These are phyloP conservation scores for Physcia stellaris DNA, from an alignment of 495 filamentous ascomycete genomes.

Conservation along the genomic window DNA sequence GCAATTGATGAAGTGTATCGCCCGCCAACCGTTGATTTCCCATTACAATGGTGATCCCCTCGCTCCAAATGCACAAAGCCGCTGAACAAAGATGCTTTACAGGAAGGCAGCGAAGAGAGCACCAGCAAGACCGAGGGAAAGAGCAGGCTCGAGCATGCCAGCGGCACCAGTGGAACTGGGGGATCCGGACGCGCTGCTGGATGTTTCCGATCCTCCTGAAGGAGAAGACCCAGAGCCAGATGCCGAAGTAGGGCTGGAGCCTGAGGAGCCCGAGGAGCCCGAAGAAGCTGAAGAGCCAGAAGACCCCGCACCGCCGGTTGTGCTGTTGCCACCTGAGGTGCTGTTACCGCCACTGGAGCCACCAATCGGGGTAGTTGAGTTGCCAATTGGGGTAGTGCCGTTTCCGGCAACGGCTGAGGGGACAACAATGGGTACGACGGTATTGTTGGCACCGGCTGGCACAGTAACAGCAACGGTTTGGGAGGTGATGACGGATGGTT, in stretches of 20 bases:
- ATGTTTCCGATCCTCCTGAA: neutral
- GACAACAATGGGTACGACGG: no score
- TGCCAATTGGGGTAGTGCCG: no score
- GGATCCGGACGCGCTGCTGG: neutral
- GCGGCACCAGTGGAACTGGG: neutral
- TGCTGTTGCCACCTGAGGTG: constrained; percentile 5
- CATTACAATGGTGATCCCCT: neutral
- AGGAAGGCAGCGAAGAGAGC: neutral
- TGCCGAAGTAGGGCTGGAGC: neutral
- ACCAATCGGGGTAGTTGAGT: no score
- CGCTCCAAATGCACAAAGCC: neutral
- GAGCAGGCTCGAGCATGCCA: neutral
- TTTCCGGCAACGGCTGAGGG: no score
- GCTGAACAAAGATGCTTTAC: neutral
- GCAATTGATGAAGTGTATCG: neutral
- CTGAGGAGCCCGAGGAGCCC: no score
- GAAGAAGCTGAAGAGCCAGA: no score
- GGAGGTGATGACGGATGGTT: constrained; percentile 31
- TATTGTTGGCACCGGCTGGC: constrained; percentile 30
- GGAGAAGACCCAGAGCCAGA: neutral
- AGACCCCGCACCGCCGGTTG: constrained; percentile 8
- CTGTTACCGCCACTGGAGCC: no score
- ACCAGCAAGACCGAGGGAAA: neutral
- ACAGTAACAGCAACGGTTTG: constrained; percentile 30
- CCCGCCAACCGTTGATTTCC: neutral